Conservation (phyloP, 2,329 filamentous ascomycete species). For the Teratosphaeria destructans region DNA sequence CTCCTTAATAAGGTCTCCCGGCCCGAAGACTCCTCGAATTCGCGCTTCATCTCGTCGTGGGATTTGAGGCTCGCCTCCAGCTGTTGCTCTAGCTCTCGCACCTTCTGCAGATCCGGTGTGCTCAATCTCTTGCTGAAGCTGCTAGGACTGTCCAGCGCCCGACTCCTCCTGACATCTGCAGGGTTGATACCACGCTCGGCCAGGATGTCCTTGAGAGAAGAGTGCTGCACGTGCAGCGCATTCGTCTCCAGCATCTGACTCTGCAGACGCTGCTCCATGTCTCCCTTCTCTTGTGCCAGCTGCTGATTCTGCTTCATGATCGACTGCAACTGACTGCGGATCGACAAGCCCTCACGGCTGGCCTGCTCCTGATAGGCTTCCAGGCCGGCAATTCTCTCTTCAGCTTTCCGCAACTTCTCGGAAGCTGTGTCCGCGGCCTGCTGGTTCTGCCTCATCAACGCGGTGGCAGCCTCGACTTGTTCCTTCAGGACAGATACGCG, state of each 20-base stretch:
- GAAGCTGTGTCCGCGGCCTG: constrained; percentile 75
- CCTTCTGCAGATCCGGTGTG: constrained; percentile 66
- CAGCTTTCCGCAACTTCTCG: constrained; percentile 81
- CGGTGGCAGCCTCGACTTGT: constrained; percentile 69
- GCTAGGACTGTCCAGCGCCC: constrained; percentile 61
- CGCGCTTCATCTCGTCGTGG: constrained; percentile 74
- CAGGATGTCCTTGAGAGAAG: constrained; percentile 84
- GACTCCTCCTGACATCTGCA: constrained; percentile 58
- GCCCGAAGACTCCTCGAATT: constrained; percentile 64
- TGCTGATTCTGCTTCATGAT: constrained; percentile 73
- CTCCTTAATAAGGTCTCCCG: constrained; percentile 81
- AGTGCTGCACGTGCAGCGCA: constrained; percentile 82
- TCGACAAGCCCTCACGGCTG: constrained; percentile 80
- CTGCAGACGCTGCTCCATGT: constrained; percentile 72
- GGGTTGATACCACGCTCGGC: constrained; percentile 79
- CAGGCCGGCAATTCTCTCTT: constrained; percentile 91
- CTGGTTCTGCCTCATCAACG: constrained; percentile 78
- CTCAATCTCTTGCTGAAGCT: constrained; percentile 51
- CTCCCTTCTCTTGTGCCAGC: constrained; percentile 69
- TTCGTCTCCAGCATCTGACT: constrained; percentile 89
- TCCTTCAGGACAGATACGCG: constrained; percentile 64
- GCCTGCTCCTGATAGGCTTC: constrained; percentile 97
- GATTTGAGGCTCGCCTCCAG: constrained; percentile 64
- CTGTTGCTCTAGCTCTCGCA: constrained; percentile 81
- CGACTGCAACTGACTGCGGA: constrained; percentile 80